Base-by-base conservation (phyloP, 164 flowering plant genomes). In the Kalanchoe fedtschenkoi region DNA sequence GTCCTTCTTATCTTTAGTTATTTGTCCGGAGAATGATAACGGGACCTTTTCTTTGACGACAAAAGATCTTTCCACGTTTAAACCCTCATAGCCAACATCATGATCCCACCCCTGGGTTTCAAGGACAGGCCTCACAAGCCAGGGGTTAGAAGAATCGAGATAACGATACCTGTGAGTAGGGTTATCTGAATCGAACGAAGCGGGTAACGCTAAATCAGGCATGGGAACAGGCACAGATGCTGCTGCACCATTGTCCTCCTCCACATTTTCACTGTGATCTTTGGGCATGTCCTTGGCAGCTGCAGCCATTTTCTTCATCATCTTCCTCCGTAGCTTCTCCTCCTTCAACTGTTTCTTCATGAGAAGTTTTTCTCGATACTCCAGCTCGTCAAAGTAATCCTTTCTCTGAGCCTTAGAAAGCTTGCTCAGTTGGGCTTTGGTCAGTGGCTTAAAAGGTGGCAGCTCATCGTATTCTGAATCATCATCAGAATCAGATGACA, bases 101-200 rank as follows among this genome's bases (percentile, higher is more conserved):
- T 90, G 99, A 72, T 93, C 99, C 99, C 99, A 93, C 16, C 97
- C 96, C 75, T 88, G 91, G 62, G 80, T 80, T 57, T 93, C 97
- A 15, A 88, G 75, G 61, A 93, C 96, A 42, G 99, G 96, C 70
- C 99, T 78, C 43, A 93, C 83, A 38, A 93, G 87, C 99, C 99
- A 93, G 71, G 82, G 91, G 70, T 80, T 86, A 42, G 86, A 74
- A 21, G 84, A 68, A 76, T 93, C 99, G 55, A 93, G 88, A 65
- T 70, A 80, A 15, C 97, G 91, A 65, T 93, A 93, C 47, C 99
- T 73, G 69, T 93, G 95, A 61, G 89, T 80, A 29, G 99, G 99
- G 76, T 90, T 85, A 68, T 90, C 96, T 58, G 99, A 83, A 77
- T 93, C 99, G 67, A 93, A 93, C 42, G 99, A 86, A 66, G 83